These are phyloP conservation scores for Phalaenopsis equestris DNA, from an alignment of 106 monocot species.

Conservation along the genomic window DNA sequence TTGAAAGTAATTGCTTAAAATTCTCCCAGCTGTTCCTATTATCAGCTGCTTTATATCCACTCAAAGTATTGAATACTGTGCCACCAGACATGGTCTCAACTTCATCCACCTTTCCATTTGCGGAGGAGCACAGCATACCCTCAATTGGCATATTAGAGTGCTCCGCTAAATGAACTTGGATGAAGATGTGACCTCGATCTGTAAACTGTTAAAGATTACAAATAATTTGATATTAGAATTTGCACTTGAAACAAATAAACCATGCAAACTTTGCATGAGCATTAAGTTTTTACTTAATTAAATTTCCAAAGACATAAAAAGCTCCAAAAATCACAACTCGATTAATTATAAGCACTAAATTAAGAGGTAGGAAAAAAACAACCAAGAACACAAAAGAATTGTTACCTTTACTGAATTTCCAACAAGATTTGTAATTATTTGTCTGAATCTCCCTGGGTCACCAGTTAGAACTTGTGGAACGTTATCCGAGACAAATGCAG, in stretches of 20 bases:
- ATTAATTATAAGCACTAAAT: no score
- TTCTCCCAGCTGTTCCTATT: slow-evolving; percentile 72
- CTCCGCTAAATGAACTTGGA: slow-evolving; percentile 73
- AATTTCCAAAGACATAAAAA: neutral
- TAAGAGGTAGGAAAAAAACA: neutral
- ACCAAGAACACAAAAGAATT: neutral
- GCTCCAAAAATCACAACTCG: neutral
- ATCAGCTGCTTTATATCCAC: slow-evolving; percentile 83
- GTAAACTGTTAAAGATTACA: slow-evolving; percentile 53
- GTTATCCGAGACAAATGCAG: slow-evolving; percentile 75
- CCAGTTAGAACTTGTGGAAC: slow-evolving; percentile 82
- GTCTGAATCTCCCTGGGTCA: slow-evolving; percentile 92
- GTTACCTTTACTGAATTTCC: slow-evolving; percentile 92
- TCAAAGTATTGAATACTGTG: slow-evolving; percentile 47
- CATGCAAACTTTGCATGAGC: neutral
- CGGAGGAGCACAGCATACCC: slow-evolving; percentile 10
- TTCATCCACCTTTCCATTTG: slow-evolving; percentile 30
- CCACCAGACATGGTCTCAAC: neutral
- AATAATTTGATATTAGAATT: neutral
- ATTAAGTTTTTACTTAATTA: neutral
- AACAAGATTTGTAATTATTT: slow-evolving; percentile 96
- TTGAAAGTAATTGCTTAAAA: slow-evolving; percentile 48
- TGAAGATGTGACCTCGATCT: slow-evolving; percentile 88
- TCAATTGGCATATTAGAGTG: slow-evolving; percentile 23
- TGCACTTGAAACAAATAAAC: neutral